Evolutionary conservation across 2,329 filamentous ascomycete species (phyloP), one percentile per base, ranked within the genome.

Genomic region (Cytospora paraplurivora): DNA sequence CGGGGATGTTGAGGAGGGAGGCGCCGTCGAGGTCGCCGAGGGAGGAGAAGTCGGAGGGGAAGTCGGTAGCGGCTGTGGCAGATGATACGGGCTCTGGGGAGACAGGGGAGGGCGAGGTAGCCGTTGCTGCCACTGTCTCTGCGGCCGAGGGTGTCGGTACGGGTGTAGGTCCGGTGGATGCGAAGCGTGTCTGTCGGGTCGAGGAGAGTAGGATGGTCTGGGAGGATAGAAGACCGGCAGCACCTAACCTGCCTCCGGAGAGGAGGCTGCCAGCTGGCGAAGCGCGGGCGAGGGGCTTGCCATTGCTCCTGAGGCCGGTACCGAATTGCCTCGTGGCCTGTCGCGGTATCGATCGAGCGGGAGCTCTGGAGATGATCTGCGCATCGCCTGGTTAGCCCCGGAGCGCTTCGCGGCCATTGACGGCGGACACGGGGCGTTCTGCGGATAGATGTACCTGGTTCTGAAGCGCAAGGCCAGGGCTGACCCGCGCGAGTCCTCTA

Each of bases 1-100:
- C 90, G 41, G 90, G 86, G 67, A 92, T 85, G 66, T 83, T 77
- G 65, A 87, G 81, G 61, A 85, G 76, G 60, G 81, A 77, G 63
- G 75, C 71, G 56, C 75, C 73, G 56, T 77, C 72, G 34, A 77
- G 56, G 41, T 72, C 68, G 53, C 68, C 69, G n/a, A 71, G 73
- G 37, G 66, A 76, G 59, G 66, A 75, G 52, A 76, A 68, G 62
- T 74, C 71, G 67, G 67, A 60, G 21, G 54, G 60, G 10, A 58
- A 62, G 2, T 62, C 59, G 34, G 49, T 50, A 19, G 62, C 57
- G 32, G 64, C 51, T 4, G 68, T 35, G 62, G 54, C 34, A 34
- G 68, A 17, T 19, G 68, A 17, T 19, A 47, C n/a, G 59, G 27
- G 66, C 52, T 76, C 53, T 33, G 62, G 27, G 8, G 62, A 52